These are phyloP conservation scores for Entomortierella parvispora DNA, from an alignment of 192 early-diverging fungal species.

Conservation along the genomic window DNA sequence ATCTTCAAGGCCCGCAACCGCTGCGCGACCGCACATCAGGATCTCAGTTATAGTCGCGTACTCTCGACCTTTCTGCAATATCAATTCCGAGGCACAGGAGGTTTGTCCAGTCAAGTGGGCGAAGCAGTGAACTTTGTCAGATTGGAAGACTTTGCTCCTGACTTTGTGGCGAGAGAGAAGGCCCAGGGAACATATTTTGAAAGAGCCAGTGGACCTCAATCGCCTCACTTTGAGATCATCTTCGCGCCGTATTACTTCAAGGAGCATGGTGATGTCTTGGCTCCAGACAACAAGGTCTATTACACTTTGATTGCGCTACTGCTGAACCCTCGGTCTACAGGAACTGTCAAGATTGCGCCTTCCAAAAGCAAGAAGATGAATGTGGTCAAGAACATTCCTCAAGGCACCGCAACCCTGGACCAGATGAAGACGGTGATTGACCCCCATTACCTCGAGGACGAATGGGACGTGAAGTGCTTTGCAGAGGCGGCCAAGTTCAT, in stretches of 20 bases:
- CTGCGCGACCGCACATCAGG: background rate
- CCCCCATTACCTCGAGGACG: constrained; percentile 29
- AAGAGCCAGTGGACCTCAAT: constrained; percentile 32
- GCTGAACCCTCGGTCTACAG: constrained; percentile 28
- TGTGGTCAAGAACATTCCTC: background rate
- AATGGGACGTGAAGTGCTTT: constrained; percentile 28
- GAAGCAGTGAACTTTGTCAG: constrained; percentile 41
- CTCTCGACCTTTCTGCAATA: constrained; percentile 4
- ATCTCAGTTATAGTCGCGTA: background rate
- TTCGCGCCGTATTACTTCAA: constrained; percentile 22
- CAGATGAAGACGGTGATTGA: constrained; percentile 31
- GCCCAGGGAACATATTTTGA: constrained; percentile 40
- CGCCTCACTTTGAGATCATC: constrained; percentile 39
- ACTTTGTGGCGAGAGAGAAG: constrained; percentile 40
- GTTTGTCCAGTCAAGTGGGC: constrained; percentile 22
- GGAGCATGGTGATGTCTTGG: constrained; percentile 20
- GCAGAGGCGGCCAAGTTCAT: constrained; percentile 36
- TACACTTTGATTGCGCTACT: constrained; percentile 28
- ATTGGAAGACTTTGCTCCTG: constrained; percentile 38
- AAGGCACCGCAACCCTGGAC: background rate
- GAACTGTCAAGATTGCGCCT: constrained; percentile 25
- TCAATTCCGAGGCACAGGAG: constrained; percentile 7
- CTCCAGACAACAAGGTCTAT: constrained; percentile 23
- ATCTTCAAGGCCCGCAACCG: background rate
- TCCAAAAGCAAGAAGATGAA: background rate